Percentiles rank a stretch among this genome's conserved stretches.
phyloP scores from a whole-genome alignment of 257 asterid species.

The Pogostemon cablin region DNA sequence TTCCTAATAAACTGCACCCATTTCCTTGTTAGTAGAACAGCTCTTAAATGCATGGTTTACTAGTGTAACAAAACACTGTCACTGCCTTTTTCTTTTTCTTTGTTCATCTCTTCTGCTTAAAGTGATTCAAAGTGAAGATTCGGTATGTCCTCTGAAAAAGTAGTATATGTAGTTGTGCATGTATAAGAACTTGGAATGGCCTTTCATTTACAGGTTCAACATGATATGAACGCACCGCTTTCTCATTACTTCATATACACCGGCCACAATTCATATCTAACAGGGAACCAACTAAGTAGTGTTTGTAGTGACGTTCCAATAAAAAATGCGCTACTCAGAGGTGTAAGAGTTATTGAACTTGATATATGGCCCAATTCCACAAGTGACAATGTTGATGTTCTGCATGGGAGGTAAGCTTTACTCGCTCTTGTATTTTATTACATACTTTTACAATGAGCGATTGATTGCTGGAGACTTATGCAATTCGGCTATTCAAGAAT shows the following conservation, averaged over 20 bases:
- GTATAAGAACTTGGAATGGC: too few relatives aligned
- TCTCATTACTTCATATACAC: constrained; percentile 67
- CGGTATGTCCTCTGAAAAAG: not conserved
- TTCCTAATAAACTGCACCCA: too few relatives aligned
- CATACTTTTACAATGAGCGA: not conserved
- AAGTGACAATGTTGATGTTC: constrained; percentile 40
- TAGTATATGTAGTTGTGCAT: constrained; percentile 6
- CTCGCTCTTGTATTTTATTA: not conserved
- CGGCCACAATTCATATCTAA: constrained; percentile 59
- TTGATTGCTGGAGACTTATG: not conserved
- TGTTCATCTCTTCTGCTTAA: too few relatives aligned
- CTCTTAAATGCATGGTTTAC: too few relatives aligned
- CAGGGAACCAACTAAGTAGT: constrained; percentile 59
- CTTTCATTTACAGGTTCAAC: constrained; percentile 47
- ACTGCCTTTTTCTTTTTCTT: too few relatives aligned
- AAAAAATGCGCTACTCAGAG: constrained; percentile 41
- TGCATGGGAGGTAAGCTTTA: constrained; percentile 47
- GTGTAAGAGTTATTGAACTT: constrained; percentile 54
- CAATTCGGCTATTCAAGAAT: not conserved
- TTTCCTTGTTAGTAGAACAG: too few relatives aligned
- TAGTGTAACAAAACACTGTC: too few relatives aligned
- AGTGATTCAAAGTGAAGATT: not conserved
- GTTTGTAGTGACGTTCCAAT: constrained; percentile 54
- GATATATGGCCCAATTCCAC: constrained; percentile 53
- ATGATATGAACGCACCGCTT: constrained; percentile 58